These are phyloP conservation scores for Saccharomyces hybrid DNA, from an alignment of 1,139 yeast species.

Conservation along the genomic window DNA sequence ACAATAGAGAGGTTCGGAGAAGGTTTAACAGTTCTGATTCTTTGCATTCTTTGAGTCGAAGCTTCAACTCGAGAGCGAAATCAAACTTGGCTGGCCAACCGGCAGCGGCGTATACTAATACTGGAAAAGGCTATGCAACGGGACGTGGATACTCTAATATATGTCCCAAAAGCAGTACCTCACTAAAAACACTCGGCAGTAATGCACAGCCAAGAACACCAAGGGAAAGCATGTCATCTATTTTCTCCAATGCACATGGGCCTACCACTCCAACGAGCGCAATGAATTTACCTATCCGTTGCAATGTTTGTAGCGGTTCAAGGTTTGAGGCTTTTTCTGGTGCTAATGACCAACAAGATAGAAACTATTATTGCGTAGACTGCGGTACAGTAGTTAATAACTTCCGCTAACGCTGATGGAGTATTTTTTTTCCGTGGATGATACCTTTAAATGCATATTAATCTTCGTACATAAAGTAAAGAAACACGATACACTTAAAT, in stretches of 20 bases:
- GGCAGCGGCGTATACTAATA: background rate
- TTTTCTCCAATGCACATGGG: slow-evolving; percentile 1
- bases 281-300: slow-evolving; percentile 17
- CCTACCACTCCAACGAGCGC: slow-evolving; percentile 5
- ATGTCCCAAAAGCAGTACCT: slow-evolving; percentile 12
- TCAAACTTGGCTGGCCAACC: background rate
- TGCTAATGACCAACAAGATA: slow-evolving; percentile 4
- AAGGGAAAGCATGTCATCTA: slow-evolving; percentile 10
- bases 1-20: slow-evolving; percentile 4
- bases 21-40: slow-evolving; percentile 12
- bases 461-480: background rate
- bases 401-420: slow-evolving; percentile 11
- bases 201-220: slow-evolving; percentile 7
- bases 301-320: slow-evolving; percentile 35
- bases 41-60: slow-evolving; percentile 6
- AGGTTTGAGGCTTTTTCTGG: slow-evolving; percentile 23
- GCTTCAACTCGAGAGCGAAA: slow-evolving; percentile 1
- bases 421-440: background rate
- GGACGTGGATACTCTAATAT: slow-evolving; percentile 1
- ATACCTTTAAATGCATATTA: background rate
- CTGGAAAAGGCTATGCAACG: background rate
- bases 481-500: background rate
- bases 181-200: slow-evolving; percentile 13
- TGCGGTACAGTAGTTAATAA: slow-evolving; percentile 32
- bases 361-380: slow-evolving; percentile 27